Base-by-base conservation (phyloP, 2,329 filamentous ascomycete species). In the Rhinocladiella similis region DNA sequence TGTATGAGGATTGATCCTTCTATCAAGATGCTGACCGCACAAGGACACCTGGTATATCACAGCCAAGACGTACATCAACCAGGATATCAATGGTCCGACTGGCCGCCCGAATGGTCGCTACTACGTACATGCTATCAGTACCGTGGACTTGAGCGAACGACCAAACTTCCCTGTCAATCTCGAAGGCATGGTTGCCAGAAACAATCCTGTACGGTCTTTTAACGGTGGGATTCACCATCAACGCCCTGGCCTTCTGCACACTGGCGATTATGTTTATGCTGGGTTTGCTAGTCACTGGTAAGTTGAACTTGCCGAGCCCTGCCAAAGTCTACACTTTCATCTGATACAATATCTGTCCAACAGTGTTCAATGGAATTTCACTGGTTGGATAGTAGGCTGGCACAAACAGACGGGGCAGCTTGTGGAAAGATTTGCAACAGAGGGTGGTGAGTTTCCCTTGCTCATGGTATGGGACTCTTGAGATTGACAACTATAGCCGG, bases 211-310 rank as follows among this genome's bases (percentile, higher is more conserved):
- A 0, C 76, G 79, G n/a, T 77, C 76, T 59, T 83, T 83, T 59
- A 70, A 77, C 5, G 80, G 79, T 3, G 81, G 81, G 0, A 75
- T 80, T 3, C 73, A 81, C 36, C 73, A 81, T 29, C 81, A 83
- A 62, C 72, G 80, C 6, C 78, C 81, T 0, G 76, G 72, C 3
- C 66, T 84, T 12, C 69, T 77, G 1, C 70, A 78, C 20, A 67
- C 77, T 0, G 77, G 77, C 1, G 71, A 76, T 49, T 74, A 72
- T 42, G 69, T 84, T 5, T 82, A 82, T 52, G 78, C 75, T 0
- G 80, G 73, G 0, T 83, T 83, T 57, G 81, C 79, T 0, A 81
- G 79, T 9, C 77, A 83, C 58, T 84, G 81, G 57, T 60, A 54
- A 20, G 57, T 51, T 12, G 10, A 9, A 7, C 10, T 33, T 12